Evolutionary conservation across 331 rosid genomes (phyloP), one percentile per base, ranked within the genome.

Genomic region (Malus hybrid): DNA sequence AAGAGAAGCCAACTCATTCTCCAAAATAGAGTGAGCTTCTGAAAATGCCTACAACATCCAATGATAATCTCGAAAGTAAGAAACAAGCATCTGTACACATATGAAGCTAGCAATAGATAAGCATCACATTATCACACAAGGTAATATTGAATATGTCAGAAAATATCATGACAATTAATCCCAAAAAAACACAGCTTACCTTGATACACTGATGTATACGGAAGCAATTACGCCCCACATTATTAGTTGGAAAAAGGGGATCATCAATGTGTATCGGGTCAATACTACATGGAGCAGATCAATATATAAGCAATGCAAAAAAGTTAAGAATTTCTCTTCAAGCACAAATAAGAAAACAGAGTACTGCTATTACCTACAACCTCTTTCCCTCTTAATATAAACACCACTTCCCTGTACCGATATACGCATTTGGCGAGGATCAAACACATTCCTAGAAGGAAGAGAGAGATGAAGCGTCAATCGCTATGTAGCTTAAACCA

Each of bases 401-500:
- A 94, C 84, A 74, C 97, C 99, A 84, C 97, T 94, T 75, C 99
- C 99, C 84, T 91, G 95, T n/a, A 94, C 96, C 27, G 97, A 90
- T 75, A 92, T 87, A 34, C 99, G 93, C 96, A 94, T 92, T 67
- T 92, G 97, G 29, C 99, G 97, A 67, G 99, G 99, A 83, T 90
- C 99, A 86, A 92, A 94, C 78, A 94, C 89, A 84, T 94, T 85
- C 90, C 99, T 94, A 80, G 55, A 81, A 70, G 73, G 32, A 34
- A 27, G 67, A 24, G n/a, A 63, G 59, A 39, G 61, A 70, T 57
- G 55, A 48, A 80, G 68, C 14, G 33, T 60, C 67, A 64, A 61
- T 24, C 19, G 66, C n/a, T 32, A 67, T 4, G 4, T 16, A 34
- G 62, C 27, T 42, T 4, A 29, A 31, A 46, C 11, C 32, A 14